Conservation (phyloP, 23 red algal species). For the Gracilaria gracilis region DNA sequence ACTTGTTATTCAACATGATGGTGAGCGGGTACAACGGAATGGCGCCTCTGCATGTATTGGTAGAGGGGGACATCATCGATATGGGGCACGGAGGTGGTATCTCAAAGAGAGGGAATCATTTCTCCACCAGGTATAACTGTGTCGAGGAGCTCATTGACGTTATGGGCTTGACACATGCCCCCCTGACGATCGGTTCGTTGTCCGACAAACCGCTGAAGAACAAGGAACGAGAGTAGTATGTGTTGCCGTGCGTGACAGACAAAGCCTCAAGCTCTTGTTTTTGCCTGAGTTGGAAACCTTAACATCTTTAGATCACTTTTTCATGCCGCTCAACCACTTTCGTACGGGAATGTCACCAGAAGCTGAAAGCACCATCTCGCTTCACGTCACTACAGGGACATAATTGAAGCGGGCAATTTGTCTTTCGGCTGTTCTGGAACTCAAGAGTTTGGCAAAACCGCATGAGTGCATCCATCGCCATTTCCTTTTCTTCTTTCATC, state of each 20-base stretch:
- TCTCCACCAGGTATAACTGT: constrained; percentile 33
- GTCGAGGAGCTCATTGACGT: constrained; percentile 42
- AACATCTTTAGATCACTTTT: too few species aligned
- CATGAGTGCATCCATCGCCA: too few species aligned
- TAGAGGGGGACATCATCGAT: constrained; percentile 38
- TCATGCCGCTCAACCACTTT: too few species aligned
- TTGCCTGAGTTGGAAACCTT: too few species aligned
- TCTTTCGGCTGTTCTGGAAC: too few species aligned
- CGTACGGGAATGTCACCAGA: too few species aligned
- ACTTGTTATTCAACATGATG: constrained; percentile 65
- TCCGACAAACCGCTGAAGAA: constrained; percentile 56
- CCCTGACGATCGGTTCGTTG: constrained; percentile 27
- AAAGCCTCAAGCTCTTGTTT: too few species aligned
- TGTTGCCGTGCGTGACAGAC: neutral
- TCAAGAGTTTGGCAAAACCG: too few species aligned
- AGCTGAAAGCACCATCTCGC: too few species aligned
- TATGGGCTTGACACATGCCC: constrained; percentile 32
- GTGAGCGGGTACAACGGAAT: constrained; percentile 51
- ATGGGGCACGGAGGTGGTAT: constrained; percentile 53
- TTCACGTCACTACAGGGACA: too few species aligned
- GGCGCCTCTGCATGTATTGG: constrained; percentile 55
- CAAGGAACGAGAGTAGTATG: constrained; percentile 31
- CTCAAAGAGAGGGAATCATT: constrained; percentile 54
- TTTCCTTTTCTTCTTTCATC: too few species aligned
- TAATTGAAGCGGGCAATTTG: too few species aligned